phyloP scores from a whole-genome alignment of 768 basidiomycete species.

The Suillus subluteus region DNA sequence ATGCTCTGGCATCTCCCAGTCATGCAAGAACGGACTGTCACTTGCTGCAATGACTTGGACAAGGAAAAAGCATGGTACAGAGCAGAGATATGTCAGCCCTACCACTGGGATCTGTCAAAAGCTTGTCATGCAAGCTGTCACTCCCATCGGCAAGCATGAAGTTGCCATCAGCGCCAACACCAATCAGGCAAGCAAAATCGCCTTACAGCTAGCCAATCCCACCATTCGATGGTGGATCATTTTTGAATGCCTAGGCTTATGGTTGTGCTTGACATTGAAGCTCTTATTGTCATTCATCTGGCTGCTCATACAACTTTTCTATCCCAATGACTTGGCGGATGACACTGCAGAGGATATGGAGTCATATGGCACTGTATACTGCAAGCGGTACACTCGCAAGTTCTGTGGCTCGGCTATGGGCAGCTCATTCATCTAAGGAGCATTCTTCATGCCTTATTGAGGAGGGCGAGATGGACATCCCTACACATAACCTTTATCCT shows the following conservation, averaged over 20 bases:
- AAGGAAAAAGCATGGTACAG: background rate
- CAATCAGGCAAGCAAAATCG: background rate
- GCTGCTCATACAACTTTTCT: no score
- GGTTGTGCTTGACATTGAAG: background rate
- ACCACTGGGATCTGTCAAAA: background rate
- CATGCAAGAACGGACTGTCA: background rate
- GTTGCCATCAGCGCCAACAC: background rate
- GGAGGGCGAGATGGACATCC: background rate
- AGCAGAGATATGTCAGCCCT: background rate
- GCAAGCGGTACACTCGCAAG: background rate
- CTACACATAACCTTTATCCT: background rate
- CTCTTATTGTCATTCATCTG: background rate
- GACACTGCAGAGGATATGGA: background rate
- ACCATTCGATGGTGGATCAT: no score
- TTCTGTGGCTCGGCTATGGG: background rate
- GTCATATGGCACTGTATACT: background rate
- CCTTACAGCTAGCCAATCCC: background rate
- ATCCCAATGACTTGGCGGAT: background rate
- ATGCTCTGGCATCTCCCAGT: background rate
- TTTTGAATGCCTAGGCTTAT: background rate
- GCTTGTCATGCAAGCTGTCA: background rate
- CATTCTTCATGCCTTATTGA: background rate
- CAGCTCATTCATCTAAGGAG: background rate
- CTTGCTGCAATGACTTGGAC: background rate
- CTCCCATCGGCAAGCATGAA: background rate